Evolutionary conservation across 2,329 filamentous ascomycete genomes (phyloP).

Genomic region (Xylariaceae sp.): DNA sequence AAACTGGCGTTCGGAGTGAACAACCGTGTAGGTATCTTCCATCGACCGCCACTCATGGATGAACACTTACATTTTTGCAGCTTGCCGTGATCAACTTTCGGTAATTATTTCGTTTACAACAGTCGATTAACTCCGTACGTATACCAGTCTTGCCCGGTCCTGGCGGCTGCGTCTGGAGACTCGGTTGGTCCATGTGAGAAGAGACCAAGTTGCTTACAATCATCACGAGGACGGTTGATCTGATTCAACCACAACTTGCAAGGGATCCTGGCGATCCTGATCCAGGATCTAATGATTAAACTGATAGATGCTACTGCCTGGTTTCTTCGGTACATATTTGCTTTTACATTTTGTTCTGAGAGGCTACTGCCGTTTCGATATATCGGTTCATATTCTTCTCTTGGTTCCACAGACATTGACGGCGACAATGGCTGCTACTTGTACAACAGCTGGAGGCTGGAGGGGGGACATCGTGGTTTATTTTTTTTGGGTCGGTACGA

Average conservation of each 20-base stretch:
- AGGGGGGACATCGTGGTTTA: not conserved
- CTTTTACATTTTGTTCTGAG: not conserved
- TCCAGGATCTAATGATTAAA: not conserved
- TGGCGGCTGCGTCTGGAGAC: not conserved
- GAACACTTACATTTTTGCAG: slow-evolving; percentile 29
- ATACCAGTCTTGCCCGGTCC: not conserved
- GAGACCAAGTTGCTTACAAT: not conserved
- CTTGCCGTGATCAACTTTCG: slow-evolving; percentile 50
- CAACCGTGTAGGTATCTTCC: slow-evolving; percentile 47
- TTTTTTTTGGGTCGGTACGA: no score
- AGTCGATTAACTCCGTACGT: not conserved
- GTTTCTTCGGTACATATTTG: not conserved
- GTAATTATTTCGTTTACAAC: slow-evolving; percentile 26
- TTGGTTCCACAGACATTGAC: not conserved
- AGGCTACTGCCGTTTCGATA: not conserved
- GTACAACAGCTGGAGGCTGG: slow-evolving; percentile 19
- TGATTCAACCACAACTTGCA: not conserved
- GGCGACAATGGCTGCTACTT: slow-evolving; percentile 5
- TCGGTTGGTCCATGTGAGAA: not conserved
- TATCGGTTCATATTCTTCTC: not conserved
- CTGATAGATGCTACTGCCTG: not conserved
- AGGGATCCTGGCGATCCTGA: not conserved
- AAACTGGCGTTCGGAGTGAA: slow-evolving; percentile 60
- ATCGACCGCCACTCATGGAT: not conserved
- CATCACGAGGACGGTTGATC: slow-evolving; percentile 1